These are phyloP conservation scores for Pseudocercospora fuligena DNA, from an alignment of 2,329 filamentous ascomycete species.

Conservation along the genomic window DNA sequence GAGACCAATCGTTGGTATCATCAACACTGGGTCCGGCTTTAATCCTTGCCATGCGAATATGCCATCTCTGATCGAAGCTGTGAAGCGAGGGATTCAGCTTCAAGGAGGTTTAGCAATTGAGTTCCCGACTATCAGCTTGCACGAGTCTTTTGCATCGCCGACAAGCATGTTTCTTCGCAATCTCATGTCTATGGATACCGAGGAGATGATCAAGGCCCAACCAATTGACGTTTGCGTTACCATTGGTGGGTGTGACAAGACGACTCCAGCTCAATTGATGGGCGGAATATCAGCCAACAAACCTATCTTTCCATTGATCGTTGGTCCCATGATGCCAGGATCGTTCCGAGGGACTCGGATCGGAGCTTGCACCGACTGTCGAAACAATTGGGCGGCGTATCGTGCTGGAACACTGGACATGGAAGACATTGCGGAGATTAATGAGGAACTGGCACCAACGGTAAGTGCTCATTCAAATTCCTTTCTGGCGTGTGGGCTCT, in stretches of 20 bases:
- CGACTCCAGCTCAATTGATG: constrained; percentile 75
- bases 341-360: constrained; percentile 67
- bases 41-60: constrained; percentile 77
- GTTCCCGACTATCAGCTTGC: constrained; percentile 74
- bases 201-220: constrained; percentile 76
- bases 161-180: constrained; percentile 78
- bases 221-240: constrained; percentile 65
- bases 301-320: constrained; percentile 70
- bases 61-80: constrained; percentile 72
- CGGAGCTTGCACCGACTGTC: constrained; percentile 75
- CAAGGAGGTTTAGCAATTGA: constrained; percentile 71
- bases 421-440: constrained; percentile 72
- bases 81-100: constrained; percentile 70
- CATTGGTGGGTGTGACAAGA: constrained; percentile 72
- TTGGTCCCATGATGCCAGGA: constrained; percentile 77
- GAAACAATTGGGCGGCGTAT: constrained; percentile 74
- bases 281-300: constrained; percentile 76
- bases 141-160: constrained; percentile 70
- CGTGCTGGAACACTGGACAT: constrained; percentile 70
- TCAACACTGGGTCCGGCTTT: constrained; percentile 74
- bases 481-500: neutral
- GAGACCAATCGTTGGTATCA: constrained; percentile 73
- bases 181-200: constrained; percentile 79
- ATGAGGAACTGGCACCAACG: constrained; percentile 74
- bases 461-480: constrained; percentile 46